Base-by-base conservation (phyloP, 2,329 filamentous ascomycete species). In the Xylaria sp. region DNA sequence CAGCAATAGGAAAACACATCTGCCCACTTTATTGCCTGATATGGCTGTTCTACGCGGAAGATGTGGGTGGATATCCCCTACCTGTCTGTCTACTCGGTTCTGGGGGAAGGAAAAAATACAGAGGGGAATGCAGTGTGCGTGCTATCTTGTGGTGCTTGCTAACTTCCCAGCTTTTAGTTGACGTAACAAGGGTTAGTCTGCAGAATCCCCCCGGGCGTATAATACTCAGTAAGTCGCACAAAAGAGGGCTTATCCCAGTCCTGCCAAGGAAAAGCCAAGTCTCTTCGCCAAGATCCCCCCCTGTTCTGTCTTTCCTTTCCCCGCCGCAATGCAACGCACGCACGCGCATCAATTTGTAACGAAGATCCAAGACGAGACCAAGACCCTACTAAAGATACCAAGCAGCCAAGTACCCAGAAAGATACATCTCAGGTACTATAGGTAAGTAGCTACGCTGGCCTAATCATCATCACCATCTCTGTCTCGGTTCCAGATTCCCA, bases 31-130 rank as follows among this genome's bases (percentile, higher is more conserved):
- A 68, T 75, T 75, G 68, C 75, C 72, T 23, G 58, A 73, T 75
- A 70, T 44, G 74, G 75, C 70, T 75, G 69, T 72, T 75, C 20
- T 72, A 76, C 66, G 75, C 75, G 75, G 73, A 50, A 32, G 15
- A 63, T 64, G 54, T 68, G 59, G 12, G 60, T 32, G 59, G 57
- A 63, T 46, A 41, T 32, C 13, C 25, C 39, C 15, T 32, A 10
- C 39, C n/a, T 1, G 56, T 6, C 39, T 10, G 39, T 46, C 23
- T n/a, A 9, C 20, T 28, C 20, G 18, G 41, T 44, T 59, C 56
- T 59, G 41, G 56, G 56, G 34, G 20, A 57, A n/a, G 20, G 13
- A 18, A 18, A 37, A 37, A 8, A 37, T 10, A 10, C 7, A 13
- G 23, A 23, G 15, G 50, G 32, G 32, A n/a, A 18, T 18, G 8